Percentiles rank a stretch among this genome's conserved stretches.
Conservation (phyloP, 257 asterid species). For the Scutellaria barbata region DNA sequence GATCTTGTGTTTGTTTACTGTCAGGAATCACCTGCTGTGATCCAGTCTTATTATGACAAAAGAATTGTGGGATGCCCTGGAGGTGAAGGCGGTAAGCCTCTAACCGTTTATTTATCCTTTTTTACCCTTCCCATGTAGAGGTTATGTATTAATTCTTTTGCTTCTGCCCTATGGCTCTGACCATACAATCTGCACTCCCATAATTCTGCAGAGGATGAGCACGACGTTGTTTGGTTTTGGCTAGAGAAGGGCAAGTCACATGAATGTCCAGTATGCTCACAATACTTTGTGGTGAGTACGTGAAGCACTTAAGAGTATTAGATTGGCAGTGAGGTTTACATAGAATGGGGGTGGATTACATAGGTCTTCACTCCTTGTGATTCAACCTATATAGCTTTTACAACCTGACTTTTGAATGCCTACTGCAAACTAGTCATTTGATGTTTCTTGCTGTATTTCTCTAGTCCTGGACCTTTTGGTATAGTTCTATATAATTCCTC, state of each 20-base stretch:
- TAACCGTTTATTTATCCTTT: conserved; percentile 16
- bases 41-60: conserved; percentile 80
- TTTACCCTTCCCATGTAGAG: neutral
- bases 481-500: no score
- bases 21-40: conserved; percentile 93
- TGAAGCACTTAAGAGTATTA: conserved; percentile 4
- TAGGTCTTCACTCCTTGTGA: conserved; percentile 8
- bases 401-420: neutral
- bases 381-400: conserved; percentile 1
- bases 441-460: neutral
- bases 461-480: neutral
- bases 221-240: conserved; percentile 99
- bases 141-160: conserved; percentile 3
- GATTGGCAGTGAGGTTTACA: conserved; percentile 3
- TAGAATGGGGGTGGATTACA: neutral
- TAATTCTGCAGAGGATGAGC: conserved; percentile 84
- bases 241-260: conserved; percentile 91
- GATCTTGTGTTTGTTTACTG: conserved; percentile 34
- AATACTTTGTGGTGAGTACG: conserved; percentile 82
- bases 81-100: conserved; percentile 84
- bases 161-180: conserved; percentile 12
- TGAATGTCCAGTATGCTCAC: conserved; percentile 97
- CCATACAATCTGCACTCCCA: conserved; percentile 25
- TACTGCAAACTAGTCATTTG: neutral
- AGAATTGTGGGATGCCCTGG: conserved; percentile 99